Percentiles rank a stretch among this genome's conserved stretches.
phyloP scores from a whole-genome alignment of 768 basidiomycete genomes.

The Glaciozyma martinii region DNA sequence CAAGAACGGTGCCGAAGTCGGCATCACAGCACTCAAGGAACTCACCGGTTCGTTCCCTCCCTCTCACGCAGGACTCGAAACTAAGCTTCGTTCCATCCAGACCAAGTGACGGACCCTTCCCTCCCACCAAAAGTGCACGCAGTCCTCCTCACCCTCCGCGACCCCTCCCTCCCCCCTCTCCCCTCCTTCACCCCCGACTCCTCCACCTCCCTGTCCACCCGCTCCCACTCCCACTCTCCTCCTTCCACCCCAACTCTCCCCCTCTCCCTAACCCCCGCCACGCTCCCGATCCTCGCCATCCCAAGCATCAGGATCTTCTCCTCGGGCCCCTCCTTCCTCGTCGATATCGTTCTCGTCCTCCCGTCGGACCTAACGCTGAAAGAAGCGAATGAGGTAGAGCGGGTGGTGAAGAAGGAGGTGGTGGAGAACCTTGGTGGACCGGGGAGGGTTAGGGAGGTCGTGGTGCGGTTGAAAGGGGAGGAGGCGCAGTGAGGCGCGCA shows the following conservation, averaged over 20 bases:
- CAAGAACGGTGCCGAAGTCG: slow-evolving; percentile 33
- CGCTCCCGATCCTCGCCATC: slow-evolving; percentile 30
- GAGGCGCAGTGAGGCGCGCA: too few relatives aligned
- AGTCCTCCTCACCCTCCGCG: slow-evolving; percentile 53
- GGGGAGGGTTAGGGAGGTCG: slow-evolving; percentile 27
- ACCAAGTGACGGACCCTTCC: slow-evolving; percentile 77
- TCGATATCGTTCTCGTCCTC: slow-evolving; percentile 72
- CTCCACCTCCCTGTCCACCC: slow-evolving; percentile 26
- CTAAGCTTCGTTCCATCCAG: slow-evolving; percentile 41
- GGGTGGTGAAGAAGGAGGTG: slow-evolving; percentile 44
- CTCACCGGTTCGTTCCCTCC: slow-evolving; percentile 20
- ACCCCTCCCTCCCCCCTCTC: slow-evolving; percentile 52
- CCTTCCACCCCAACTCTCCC: slow-evolving; percentile 33
- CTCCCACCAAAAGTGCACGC: slow-evolving; percentile 69
- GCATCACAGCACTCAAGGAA: slow-evolving; percentile 29
- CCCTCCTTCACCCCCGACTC: slow-evolving; percentile 28
- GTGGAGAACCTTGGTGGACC: slow-evolving; percentile 1
- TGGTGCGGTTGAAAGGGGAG: slow-evolving; percentile 19
- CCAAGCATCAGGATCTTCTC: slow-evolving; percentile 59
- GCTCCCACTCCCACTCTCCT: slow-evolving; percentile 1
- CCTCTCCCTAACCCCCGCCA: slow-evolving; percentile 51
- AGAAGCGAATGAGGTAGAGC: slow-evolving; percentile 55
- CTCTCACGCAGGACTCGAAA: slow-evolving; percentile 3
- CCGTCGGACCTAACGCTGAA: slow-evolving; percentile 51
- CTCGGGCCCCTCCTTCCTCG: slow-evolving; percentile 68